Evolutionary conservation across 2,329 filamentous ascomycete genomes (phyloP), one percentile per base, ranked within the genome.

Genomic region (Neofusicoccum ribis): DNA sequence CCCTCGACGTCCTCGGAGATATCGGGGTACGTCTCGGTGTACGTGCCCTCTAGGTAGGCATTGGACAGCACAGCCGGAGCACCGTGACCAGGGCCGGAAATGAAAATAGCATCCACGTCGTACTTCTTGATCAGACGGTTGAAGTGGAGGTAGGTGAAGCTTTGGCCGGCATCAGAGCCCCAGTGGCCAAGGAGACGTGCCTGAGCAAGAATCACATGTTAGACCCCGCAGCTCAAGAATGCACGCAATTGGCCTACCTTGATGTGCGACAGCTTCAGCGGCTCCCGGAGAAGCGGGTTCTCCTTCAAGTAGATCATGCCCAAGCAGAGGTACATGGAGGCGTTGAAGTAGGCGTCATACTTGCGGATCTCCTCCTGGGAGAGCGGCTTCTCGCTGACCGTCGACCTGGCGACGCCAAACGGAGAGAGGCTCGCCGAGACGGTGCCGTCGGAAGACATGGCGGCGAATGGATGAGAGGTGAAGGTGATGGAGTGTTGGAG

Each of bases 111-210:
- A 72, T 93, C 84, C 58, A 93, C 79, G 68, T 91, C 86, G 72
- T 92, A 90, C 78, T 92, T 93, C 77, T 90, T 92, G 82, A 93
- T 92, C 66, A 93, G 80, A 39, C 90, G 88, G 77, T 93, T 93
- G 83, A 92, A 90, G 79, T 93, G 90, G 80, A 92, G 91, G 76
- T 88, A 93, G 39, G 89, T 91, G 78, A 93, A 93, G 66, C 89
- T 88, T 77, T 93, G 91, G 14, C 90, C 91, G n/a, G 91, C 88
- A 58, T 91, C 90, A 2, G 89, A 91, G 63, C 91, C 91, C 83
- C 91, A 93, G 74, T 93, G 91, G 44, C 91, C 91, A 2, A 93
- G 82, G 8, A 93, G 81, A 69, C 91, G 86, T 66, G 85, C 83
- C 79, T 60, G 23, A 34, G 20, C n/a, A 15, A 41, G 23, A 34